Conservation (phyloP, 2,329 filamentous ascomycete genomes). For the Penicillium sp. region DNA sequence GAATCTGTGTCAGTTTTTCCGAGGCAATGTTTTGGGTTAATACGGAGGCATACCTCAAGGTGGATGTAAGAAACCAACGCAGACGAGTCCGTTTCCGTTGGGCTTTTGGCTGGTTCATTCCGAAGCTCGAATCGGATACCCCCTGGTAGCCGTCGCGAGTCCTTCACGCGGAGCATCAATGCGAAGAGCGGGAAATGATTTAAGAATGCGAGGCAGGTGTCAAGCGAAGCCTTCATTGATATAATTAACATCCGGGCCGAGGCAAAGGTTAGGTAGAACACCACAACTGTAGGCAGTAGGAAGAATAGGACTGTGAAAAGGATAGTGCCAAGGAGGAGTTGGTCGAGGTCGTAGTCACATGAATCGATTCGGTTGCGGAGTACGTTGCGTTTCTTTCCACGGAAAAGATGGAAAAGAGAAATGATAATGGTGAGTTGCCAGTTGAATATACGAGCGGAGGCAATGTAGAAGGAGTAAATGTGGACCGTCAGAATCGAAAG, state of each 20-base stretch:
- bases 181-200: constrained; percentile 98
- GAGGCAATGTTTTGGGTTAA: neutral
- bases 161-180: constrained; percentile 92
- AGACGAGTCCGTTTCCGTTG: constrained; percentile 37
- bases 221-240: constrained; percentile 81
- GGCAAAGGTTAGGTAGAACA: constrained; percentile 97
- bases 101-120: constrained; percentile 58
- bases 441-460: constrained; percentile 93
- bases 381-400: constrained; percentile 96
- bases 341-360: constrained; percentile 97
- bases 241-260: constrained; percentile 94
- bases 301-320: constrained; percentile 95
- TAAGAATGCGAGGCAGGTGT: constrained; percentile 86
- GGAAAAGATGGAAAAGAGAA: constrained; percentile 97
- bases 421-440: constrained; percentile 97
- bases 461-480: constrained; percentile 97
- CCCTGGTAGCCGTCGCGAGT: constrained; percentile 84
- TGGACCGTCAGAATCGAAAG: constrained; percentile 88
- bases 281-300: constrained; percentile 86
- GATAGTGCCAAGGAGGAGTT: constrained; percentile 92
- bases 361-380: constrained; percentile 96
- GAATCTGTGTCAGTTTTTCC: constrained; percentile 14
- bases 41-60: constrained; percentile 63
- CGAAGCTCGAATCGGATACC: constrained; percentile 88
- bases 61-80: constrained; percentile 77